Evolutionary conservation across 1,284 basidiomycete genomes (phyloP).

Genomic region (Jaminaea rosea): DNA sequence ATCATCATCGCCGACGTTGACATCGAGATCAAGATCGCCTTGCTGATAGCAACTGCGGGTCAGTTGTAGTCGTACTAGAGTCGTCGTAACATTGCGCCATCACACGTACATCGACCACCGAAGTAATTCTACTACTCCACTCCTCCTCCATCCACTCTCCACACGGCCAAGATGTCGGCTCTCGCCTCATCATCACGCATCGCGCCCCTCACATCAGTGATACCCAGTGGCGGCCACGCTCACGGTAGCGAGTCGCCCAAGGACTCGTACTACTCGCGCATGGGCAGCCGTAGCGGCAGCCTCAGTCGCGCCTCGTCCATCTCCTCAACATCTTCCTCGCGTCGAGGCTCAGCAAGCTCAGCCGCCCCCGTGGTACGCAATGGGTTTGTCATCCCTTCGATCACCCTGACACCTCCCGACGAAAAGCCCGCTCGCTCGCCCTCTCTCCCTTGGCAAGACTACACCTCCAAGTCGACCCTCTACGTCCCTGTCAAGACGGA

Average conservation of each 20-base stretch:
- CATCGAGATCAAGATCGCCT: no score
- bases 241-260: neutral
- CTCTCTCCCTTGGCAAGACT: conserved; percentile 22
- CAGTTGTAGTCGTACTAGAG: no score
- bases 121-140: no score
- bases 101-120: no score
- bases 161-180: no score
- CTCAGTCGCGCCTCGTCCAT: neutral
- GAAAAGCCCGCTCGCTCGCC: conserved; percentile 13
- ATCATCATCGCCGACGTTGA: no score
- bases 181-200: no score
- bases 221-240: neutral
- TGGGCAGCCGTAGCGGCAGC: neutral
- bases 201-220: neutral
- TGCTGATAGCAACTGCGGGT: no score
- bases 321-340: neutral
- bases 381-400: conserved; percentile 18
- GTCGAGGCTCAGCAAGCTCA: neutral
- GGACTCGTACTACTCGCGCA: neutral
- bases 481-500: conserved; percentile 38
- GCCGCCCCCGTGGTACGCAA: conserved; percentile 1
- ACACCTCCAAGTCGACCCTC: conserved; percentile 20
- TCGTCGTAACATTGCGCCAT: no score
- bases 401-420: conserved; percentile 26
- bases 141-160: no score